These are phyloP conservation scores for Xylaria sp. DNA, from an alignment of 2,329 filamentous ascomycete genomes.

Conservation along the genomic window DNA sequence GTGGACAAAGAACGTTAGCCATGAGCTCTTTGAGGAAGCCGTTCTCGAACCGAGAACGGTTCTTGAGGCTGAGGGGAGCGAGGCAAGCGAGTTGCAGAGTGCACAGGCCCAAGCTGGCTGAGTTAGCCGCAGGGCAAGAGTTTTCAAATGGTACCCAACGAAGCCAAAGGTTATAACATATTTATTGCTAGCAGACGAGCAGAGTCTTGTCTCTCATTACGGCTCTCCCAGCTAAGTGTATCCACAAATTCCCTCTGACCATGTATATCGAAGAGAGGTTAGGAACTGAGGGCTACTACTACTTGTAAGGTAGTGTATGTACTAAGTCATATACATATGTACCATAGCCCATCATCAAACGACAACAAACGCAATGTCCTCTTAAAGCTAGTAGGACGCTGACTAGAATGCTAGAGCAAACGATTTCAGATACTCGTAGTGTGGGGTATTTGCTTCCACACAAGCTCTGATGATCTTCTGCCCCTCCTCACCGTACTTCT, in stretches of 20 bases:
- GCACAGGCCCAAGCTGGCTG: conserved; percentile 15
- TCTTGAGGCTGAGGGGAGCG: neutral
- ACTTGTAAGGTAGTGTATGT: conserved; percentile 47
- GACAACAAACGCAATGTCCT: conserved; percentile 27
- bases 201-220: conserved; percentile 18
- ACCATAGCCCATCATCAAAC: conserved; percentile 29
- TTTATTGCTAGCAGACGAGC: conserved; percentile 22
- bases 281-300: conserved; percentile 28
- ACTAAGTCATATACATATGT: conserved; percentile 39
- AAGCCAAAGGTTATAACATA: conserved; percentile 22
- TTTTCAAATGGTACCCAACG: conserved; percentile 26
- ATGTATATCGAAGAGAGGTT: conserved; percentile 32
- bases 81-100: conserved; percentile 14
- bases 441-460: conserved; percentile 75
- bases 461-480: conserved; percentile 76
- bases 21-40: conserved; percentile 55
- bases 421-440: conserved; percentile 85
- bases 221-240: conserved; percentile 33
- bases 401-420: conserved; percentile 73
- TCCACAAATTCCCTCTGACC: conserved; percentile 23
- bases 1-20: conserved; percentile 67
- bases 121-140: conserved; percentile 32
- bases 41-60: conserved; percentile 10
- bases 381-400: neutral
- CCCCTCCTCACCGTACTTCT: conserved; percentile 78